These are phyloP conservation scores for Botryosphaeria dothidea DNA, from an alignment of 2,329 filamentous ascomycete species.

Conservation along the genomic window DNA sequence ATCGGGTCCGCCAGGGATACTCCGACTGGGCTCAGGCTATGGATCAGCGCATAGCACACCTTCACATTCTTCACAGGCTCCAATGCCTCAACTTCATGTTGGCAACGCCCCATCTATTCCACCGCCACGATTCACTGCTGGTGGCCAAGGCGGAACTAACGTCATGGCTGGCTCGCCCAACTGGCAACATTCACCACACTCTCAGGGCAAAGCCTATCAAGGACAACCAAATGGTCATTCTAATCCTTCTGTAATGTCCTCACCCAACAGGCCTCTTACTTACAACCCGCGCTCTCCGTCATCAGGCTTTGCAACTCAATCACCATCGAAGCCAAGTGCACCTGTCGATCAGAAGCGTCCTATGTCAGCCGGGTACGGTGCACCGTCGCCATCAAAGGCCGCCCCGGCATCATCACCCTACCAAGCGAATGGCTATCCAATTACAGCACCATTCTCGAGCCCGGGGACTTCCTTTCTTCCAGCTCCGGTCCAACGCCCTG, in stretches of 20 bases:
- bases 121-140: background rate
- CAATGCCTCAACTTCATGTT: background rate
- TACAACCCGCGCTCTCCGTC: slow-evolving; percentile 41
- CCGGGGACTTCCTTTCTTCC: slow-evolving; percentile 51
- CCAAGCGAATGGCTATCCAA: slow-evolving; percentile 33
- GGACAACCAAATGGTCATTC: slow-evolving; percentile 3
- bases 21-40: background rate
- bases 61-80: background rate
- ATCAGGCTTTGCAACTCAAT: background rate
- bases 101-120: background rate
- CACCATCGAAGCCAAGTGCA: slow-evolving; percentile 30
- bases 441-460: slow-evolving; percentile 36
- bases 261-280: slow-evolving; percentile 9
- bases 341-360: slow-evolving; percentile 41
- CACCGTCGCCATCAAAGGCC: slow-evolving; percentile 36
- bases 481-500: slow-evolving; percentile 30
- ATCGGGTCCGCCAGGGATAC: slow-evolving; percentile 37
- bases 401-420: slow-evolving; percentile 37
- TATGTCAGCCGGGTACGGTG: slow-evolving; percentile 38
- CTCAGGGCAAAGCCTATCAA: background rate
- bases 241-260: background rate
- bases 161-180: slow-evolving; percentile 5
- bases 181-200: background rate
- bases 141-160: background rate
- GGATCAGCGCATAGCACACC: slow-evolving; percentile 10